phyloP scores from a whole-genome alignment of 2,329 filamentous ascomycete genomes.

The Colletotrichum melonis region DNA sequence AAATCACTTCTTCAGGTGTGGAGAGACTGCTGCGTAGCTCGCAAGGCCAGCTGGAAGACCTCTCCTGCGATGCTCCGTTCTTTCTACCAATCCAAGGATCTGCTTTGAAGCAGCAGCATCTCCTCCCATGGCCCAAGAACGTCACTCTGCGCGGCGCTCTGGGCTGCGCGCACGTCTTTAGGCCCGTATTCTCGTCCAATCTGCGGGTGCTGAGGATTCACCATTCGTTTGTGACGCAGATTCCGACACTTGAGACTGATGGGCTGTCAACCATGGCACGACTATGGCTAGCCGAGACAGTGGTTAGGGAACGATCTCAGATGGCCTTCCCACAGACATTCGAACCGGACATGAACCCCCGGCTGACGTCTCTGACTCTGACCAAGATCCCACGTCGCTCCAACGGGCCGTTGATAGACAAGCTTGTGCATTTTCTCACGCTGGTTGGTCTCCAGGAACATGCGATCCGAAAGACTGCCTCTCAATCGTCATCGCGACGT shows the following conservation, averaged over 20 bases:
- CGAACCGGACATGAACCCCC: slow-evolving; percentile 67
- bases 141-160: slow-evolving; percentile 55
- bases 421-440: slow-evolving; percentile 59
- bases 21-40: slow-evolving; percentile 54
- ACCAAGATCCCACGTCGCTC: slow-evolving; percentile 66
- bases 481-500: slow-evolving; percentile 42
- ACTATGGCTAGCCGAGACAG: slow-evolving; percentile 57
- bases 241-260: slow-evolving; percentile 56
- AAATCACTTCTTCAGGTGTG: slow-evolving; percentile 56
- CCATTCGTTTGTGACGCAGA: slow-evolving; percentile 69
- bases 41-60: slow-evolving; percentile 60
- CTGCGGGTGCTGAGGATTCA: slow-evolving; percentile 66
- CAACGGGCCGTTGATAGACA: slow-evolving; percentile 59
- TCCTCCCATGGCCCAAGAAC: slow-evolving; percentile 42
- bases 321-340: slow-evolving; percentile 60
- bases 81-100: slow-evolving; percentile 37
- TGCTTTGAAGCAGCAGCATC: slow-evolving; percentile 15
- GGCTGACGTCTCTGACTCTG: slow-evolving; percentile 63
- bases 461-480: slow-evolving; percentile 49
- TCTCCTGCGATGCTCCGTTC: slow-evolving; percentile 59
- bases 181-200: slow-evolving; percentile 64
- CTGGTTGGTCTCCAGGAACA: slow-evolving; percentile 61
- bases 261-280: slow-evolving; percentile 49
- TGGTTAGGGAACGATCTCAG: slow-evolving; percentile 54
- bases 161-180: slow-evolving; percentile 59